Evolutionary conservation across 2,329 filamentous ascomycete species (phyloP), one percentile per base, ranked within the genome.

Genomic region (Ascosphaera pollenicola): DNA sequence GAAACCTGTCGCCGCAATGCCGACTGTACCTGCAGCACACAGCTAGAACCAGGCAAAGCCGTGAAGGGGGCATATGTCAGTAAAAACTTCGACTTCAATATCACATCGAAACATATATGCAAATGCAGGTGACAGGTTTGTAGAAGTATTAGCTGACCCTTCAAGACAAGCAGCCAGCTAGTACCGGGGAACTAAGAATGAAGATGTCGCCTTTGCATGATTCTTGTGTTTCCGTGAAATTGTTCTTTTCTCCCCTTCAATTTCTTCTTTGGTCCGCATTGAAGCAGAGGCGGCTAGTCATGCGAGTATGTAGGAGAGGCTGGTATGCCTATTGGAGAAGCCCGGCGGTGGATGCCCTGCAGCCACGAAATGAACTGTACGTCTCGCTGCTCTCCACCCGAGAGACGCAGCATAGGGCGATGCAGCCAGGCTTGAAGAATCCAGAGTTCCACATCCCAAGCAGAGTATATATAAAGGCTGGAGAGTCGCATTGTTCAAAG

Each of bases 1-100:
- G 46, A 70, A 60, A 44, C 72, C 71, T 42, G 70, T 61, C 41
- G 67, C 64, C 46, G 70, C 71, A 46, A 72, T 63, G 53, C 68
- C 69, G 57, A 73, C 61, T 49, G 69, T 72, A 61, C 69, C 69
- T 54, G 70, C 60, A 50, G 71, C 72, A 68, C 68, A 73, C 49
- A 75, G 64, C 70, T 74, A 53, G 54, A 13, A 32, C 10, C 30
- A 32, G 6, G n/a, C 10, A 13, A 32, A 32, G 21, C 21, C n/a
- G 30, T 13, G n/a, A 32, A 32, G n/a, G 30, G n/a, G 30, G 11
- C 11, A 10, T 24, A 24, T 24, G 30, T 32, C 30, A 32, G 30
- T 32, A 32, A 24, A 5, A 10, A 24, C 21, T 10, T 24, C 10
- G 10, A 24, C 10, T 10, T 24, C 10, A 10, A 24, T 24, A 24